These are phyloP conservation scores for Spencermartinsiella ligniputridi DNA, from an alignment of 1,139 yeast genomes.

Conservation along the genomic window DNA sequence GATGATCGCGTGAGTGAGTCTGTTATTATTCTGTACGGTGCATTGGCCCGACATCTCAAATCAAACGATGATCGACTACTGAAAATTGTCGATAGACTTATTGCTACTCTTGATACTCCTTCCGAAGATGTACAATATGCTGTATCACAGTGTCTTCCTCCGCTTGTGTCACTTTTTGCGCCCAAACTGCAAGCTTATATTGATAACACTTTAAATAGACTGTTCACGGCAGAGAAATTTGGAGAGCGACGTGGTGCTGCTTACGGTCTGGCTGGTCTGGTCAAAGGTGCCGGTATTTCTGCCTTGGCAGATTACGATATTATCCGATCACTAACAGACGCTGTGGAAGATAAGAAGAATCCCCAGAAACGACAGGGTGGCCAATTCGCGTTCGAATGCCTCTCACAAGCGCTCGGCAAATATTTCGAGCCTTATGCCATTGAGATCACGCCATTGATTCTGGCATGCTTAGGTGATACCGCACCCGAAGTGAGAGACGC, in stretches of 20 bases:
- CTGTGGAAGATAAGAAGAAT: conserved; percentile 82
- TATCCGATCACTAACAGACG: conserved; percentile 71
- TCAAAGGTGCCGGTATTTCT: conserved; percentile 82
- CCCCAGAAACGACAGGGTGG: conserved; percentile 80
- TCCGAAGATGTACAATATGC: conserved; percentile 87
- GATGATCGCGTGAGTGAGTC: conserved; percentile 69
- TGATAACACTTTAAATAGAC: conserved; percentile 52
- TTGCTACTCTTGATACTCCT: conserved; percentile 77
- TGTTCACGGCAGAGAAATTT: conserved; percentile 47
- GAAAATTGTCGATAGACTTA: conserved; percentile 59
- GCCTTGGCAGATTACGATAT: conserved; percentile 72
- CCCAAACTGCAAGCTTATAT: conserved; percentile 49
- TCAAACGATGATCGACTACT: conserved; percentile 60
- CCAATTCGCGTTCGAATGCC: conserved; percentile 77
- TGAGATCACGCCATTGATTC: conserved; percentile 76
- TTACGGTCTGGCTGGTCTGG: conserved; percentile 90
- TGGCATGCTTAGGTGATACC: conserved; percentile 80
- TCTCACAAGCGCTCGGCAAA: conserved; percentile 69
- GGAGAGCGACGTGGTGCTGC: conserved; percentile 88
- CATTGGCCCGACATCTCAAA: conserved; percentile 76
- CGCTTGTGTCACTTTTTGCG: conserved; percentile 59
- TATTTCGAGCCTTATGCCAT: conserved; percentile 91
- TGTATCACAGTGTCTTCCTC: conserved; percentile 78
- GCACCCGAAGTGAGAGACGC: conserved; percentile 84
- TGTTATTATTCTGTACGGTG: conserved; percentile 81